These are phyloP conservation scores for Aureobasidium vineae DNA, from an alignment of 2,329 filamentous ascomycete genomes.

Conservation along the genomic window DNA sequence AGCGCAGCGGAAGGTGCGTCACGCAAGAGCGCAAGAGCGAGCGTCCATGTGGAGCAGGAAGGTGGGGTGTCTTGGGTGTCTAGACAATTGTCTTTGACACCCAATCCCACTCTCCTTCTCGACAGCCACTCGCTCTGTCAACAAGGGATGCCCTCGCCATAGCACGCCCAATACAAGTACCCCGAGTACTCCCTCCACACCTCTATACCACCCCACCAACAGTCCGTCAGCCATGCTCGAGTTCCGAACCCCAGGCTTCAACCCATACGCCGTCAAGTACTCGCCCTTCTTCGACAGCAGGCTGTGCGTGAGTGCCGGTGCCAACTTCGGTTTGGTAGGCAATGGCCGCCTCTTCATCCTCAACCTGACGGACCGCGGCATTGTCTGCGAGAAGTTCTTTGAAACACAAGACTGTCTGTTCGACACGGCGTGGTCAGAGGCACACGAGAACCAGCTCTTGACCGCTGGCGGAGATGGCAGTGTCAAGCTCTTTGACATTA, in stretches of 20 bases:
- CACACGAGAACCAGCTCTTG: conserved; percentile 91
- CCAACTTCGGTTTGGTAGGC: conserved; percentile 95
- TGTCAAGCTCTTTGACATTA: conserved; percentile 89
- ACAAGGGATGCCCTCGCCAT: conserved; percentile 9
- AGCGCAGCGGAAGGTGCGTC: conserved; percentile 8
- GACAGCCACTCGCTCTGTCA: background rate
- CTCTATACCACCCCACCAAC: background rate
- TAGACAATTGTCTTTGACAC: background rate
- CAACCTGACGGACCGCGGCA: conserved; percentile 76
- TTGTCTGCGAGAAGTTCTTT: conserved; percentile 83
- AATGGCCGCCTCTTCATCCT: conserved; percentile 89
- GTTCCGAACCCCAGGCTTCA: conserved; percentile 89
- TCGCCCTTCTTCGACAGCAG: conserved; percentile 97
- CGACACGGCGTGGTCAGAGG: conserved; percentile 91
- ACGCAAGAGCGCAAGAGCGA: background rate
- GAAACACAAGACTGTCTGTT: conserved; percentile 97
- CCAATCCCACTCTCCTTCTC: background rate
- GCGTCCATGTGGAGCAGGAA: background rate
- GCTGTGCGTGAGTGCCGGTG: conserved; percentile 82
- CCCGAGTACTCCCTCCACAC: background rate
- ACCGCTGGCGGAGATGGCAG: conserved; percentile 90
- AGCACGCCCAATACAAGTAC: background rate
- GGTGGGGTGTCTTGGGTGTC: conserved; percentile 1
- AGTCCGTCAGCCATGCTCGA: conserved; percentile 67
- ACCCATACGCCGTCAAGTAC: conserved; percentile 97